These are phyloP conservation scores for Xylaria bambusicola DNA, from an alignment of 495 filamentous ascomycete genomes.

Conservation along the genomic window DNA sequence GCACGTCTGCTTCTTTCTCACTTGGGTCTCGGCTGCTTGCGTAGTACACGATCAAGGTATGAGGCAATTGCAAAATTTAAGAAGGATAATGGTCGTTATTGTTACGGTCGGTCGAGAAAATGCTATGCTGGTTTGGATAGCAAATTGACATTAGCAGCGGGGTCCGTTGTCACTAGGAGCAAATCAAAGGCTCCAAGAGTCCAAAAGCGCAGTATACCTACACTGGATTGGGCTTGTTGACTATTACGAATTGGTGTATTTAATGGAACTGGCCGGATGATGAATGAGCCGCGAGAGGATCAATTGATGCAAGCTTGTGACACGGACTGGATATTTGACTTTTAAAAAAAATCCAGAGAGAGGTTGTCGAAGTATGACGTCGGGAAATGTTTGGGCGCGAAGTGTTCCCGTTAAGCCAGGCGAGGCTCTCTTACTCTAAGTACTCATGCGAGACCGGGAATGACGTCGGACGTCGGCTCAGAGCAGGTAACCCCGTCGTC, in stretches of 20 bases:
- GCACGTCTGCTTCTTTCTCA: slow-evolving; percentile 9
- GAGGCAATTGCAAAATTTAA: background rate
- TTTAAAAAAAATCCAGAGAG: background rate
- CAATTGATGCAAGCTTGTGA: background rate
- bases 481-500: background rate
- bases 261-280: background rate
- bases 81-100: background rate
- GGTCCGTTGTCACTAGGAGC: slow-evolving; percentile 4
- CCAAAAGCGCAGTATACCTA: slow-evolving; percentile 1
- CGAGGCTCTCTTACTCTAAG: slow-evolving; percentile 8
- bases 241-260: slow-evolving; percentile 2
- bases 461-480: slow-evolving; percentile 2
- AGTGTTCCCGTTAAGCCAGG: slow-evolving; percentile 9
- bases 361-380: slow-evolving; percentile 13
- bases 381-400: slow-evolving; percentile 1
- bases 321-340: background rate
- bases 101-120: background rate
- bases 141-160: slow-evolving; percentile 5
- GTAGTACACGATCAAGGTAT: background rate
- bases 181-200: slow-evolving; percentile 1
- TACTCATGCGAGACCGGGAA: background rate
- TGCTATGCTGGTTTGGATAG: background rate
- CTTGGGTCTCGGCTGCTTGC: slow-evolving; percentile 3
- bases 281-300: background rate
- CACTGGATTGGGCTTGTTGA: background rate